Evolutionary conservation across 169 alveolate genomes (phyloP), one percentile per base, ranked within the genome.

Genomic region (Cryptosporidium viatorum): DNA sequence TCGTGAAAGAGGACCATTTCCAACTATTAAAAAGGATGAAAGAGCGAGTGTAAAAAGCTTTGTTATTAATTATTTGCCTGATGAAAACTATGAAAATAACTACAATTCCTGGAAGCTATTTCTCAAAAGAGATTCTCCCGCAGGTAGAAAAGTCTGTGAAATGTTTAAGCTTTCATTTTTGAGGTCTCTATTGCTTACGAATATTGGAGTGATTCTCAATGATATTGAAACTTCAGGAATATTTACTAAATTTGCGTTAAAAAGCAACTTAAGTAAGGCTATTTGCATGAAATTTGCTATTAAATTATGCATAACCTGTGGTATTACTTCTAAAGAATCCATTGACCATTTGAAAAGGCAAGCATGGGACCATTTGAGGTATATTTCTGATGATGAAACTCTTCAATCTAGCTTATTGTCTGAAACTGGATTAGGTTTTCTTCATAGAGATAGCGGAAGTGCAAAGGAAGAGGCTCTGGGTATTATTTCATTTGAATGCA

Each of bases 381-480:
- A 62, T 39, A 65, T 80, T 21, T 59, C 80, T 37, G 75, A 65
- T 41, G 89, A 80, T 80, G 89, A 80, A 48, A 80, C 89, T 23
- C 89, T 80, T 39, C 89, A 80, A 65, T 80, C 89, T 10, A 80
- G 75, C 16, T 75, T 96, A 58, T 96, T 97, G 6, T 96, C 98
- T 0, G 98, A 96, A 71, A 96, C 98, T 3, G 98, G 98, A 1
- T 89, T 96, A 31, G 98, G 98, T 12, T 96, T 95, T 62, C 84
- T 96, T 51, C 97, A 95, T 74, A 91, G 98, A 84, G 98, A 96
- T 75, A 96, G 97, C 12, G 98, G 98, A 18, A 97, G 98, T 43
- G 98, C 98, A 9, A 93, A 93, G 43, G 98, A 96, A 70, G 98
- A 96, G 67, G 95, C 94, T 43, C 73, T 96, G 59, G 98, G 98